Conservation (phyloP, 83 land plant genomes). For the Thuja plicata region DNA sequence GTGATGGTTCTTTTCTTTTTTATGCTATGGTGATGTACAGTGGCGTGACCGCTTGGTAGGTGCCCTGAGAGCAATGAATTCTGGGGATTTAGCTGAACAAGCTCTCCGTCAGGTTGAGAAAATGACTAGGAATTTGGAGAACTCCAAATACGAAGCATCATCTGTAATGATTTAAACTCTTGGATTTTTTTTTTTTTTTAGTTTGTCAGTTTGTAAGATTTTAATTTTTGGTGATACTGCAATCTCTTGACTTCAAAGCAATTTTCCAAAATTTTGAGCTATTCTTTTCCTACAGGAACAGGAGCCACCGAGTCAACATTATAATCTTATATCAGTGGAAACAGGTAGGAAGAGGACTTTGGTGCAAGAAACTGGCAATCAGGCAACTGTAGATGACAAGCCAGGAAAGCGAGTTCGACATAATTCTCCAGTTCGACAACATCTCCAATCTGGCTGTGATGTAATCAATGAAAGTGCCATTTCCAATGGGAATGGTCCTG, state of each 20-base stretch:
- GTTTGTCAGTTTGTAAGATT: not conserved
- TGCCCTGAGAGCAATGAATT: conserved; percentile 68
- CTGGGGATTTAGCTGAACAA: conserved; percentile 59
- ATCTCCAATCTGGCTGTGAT: conserved; percentile 4
- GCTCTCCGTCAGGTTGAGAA: conserved; percentile 32
- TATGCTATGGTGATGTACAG: conserved; percentile 38
- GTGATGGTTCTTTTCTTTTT: conserved; percentile 10
- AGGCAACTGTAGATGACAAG: conserved; percentile 21
- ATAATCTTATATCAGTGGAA: conserved; percentile 15
- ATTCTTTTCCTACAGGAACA: conserved; percentile 35
- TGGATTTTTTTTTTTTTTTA: not conserved
- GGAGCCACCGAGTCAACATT: conserved; percentile 15
- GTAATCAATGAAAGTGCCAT: conserved; percentile 11
- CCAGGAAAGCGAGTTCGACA: conserved; percentile 50
- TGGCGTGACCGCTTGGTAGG: conserved; percentile 88
- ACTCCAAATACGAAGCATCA: conserved; percentile 22
- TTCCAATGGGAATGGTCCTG: conserved; percentile 14
- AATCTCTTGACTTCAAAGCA: not conserved
- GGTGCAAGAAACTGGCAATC: conserved; percentile 25
- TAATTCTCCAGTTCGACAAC: conserved; percentile 11
- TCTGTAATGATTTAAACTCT: conserved; percentile 27
- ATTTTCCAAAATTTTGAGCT: not conserved
- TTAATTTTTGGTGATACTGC: not conserved
- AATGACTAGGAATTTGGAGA: conserved; percentile 26
- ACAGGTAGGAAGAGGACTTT: conserved; percentile 37